Evolutionary conservation across 2,329 filamentous ascomycete genomes (phyloP).

Genomic region (Didymella keratinophila): DNA sequence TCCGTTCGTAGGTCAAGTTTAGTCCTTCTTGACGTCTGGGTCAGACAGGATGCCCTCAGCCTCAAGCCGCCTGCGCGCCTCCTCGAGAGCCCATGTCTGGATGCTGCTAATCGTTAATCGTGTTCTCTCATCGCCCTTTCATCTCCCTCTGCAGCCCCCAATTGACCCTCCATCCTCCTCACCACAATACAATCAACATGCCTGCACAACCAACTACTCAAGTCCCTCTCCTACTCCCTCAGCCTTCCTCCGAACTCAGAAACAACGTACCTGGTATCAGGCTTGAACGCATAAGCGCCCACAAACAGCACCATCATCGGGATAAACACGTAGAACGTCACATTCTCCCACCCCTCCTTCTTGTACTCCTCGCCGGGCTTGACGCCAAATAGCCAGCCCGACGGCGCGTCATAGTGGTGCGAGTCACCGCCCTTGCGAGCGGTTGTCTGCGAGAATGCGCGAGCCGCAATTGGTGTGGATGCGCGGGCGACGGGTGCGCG

Average conservation of each 20-base stretch:
- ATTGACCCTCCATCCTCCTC: no score
- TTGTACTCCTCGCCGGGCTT: constrained; percentile 95
- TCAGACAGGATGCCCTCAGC: constrained; percentile 92
- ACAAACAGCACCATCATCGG: constrained; percentile 53
- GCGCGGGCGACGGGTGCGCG: constrained; percentile 6
- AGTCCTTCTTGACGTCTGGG: constrained; percentile 64
- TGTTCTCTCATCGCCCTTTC: neutral
- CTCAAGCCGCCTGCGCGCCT: constrained; percentile 93
- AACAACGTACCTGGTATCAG: constrained; percentile 90
- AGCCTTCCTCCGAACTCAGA: neutral
- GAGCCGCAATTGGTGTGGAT: neutral
- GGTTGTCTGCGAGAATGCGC: neutral
- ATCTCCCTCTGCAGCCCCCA: no score
- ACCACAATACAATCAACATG: no score
- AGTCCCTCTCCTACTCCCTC: neutral
- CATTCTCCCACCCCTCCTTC: constrained; percentile 94
- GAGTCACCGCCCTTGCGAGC: constrained; percentile 59
- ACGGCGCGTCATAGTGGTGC: constrained; percentile 86
- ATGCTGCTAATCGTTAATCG: constrained; percentile 69
- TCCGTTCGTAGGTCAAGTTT: constrained; percentile 6
- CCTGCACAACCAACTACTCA: neutral
- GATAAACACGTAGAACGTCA: constrained; percentile 85
- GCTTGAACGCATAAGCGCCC: constrained; percentile 83
- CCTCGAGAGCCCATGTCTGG: constrained; percentile 98
- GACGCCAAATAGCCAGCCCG: constrained; percentile 91